Percentiles rank a stretch among this genome's conserved stretches.
Evolutionary conservation across 1,139 yeast species (phyloP).

Genomic region (Casaregolazyma lundiana): DNA sequence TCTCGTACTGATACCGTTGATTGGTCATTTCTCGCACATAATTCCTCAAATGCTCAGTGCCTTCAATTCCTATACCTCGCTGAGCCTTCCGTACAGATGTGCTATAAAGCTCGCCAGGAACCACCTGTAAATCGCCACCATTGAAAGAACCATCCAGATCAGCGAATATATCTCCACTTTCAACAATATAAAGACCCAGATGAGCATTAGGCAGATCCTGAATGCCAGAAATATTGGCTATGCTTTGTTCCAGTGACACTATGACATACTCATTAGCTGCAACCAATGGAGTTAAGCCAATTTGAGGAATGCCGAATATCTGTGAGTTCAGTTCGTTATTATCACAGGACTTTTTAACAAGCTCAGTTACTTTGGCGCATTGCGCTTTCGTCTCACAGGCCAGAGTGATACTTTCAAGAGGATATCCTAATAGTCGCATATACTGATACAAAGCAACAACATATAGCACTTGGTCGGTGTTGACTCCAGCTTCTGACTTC

Average conservation of each 20-base stretch:
- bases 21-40: constrained; percentile 37
- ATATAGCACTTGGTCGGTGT: constrained; percentile 47
- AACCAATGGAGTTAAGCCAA: constrained; percentile 27
- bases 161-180: constrained; percentile 22
- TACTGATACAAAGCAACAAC: constrained; percentile 46
- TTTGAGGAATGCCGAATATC: constrained; percentile 32
- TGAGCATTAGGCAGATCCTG: constrained; percentile 32
- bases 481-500: not conserved
- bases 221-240: constrained; percentile 27
- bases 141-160: constrained; percentile 16
- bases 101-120: constrained; percentile 34
- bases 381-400: constrained; percentile 42
- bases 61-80: constrained; percentile 29
- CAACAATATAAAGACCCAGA: constrained; percentile 36
- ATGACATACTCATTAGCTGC: constrained; percentile 31
- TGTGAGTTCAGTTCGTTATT: constrained; percentile 13
- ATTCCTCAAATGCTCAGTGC: constrained; percentile 36
- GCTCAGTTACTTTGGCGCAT: constrained; percentile 29
- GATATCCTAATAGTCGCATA: constrained; percentile 46
- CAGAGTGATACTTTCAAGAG: constrained; percentile 39
- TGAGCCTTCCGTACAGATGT: constrained; percentile 17
- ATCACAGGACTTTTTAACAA: constrained; percentile 27
- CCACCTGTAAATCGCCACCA: constrained; percentile 27
- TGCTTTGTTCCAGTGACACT: constrained; percentile 28
- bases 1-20: constrained; percentile 20